Base-by-base conservation (phyloP, 2,329 filamentous ascomycete genomes). In the Beauveria sp. region DNA sequence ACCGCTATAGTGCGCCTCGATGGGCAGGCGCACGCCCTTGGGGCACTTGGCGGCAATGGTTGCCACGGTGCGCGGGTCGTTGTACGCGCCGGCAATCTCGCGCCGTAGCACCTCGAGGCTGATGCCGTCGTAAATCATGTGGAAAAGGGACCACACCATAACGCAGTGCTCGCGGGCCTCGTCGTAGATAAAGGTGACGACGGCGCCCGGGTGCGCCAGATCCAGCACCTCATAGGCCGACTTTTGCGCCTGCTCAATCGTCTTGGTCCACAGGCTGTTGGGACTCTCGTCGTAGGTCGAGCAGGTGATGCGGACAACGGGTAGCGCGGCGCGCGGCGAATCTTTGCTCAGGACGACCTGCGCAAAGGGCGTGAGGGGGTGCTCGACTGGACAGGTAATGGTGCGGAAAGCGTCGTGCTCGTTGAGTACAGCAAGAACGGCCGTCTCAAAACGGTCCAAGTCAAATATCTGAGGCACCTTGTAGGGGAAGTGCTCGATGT, bases 101-200 rank as follows among this genome's bases (percentile, higher is more conserved):
- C 58, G 58, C 10, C 58, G 58, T 42, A 63, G 51, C 24, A 58
- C 51, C 45, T 56, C 58, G 24, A 63, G 45, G n/a, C 34, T 54
- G 42, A 59, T 53, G 52, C 62, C 62, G 53, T 63, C 62, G 42
- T 63, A 63, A 55, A 73, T 67, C 64, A 71, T 72, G 60, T 73
- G 73, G 62, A 73, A 73, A 63, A 73, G 68, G 22, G 71, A 67
- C 1, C 73, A 60, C 1, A 72, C 69, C 66, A 70, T 72, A 3
- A 67, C 62, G 47, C 62, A 63, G 42, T 59, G 62, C 50, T 45
- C 46, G 12, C 53, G 51, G 5, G 26, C 22, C 10, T 57, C 51
- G 26, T 60, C 60, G 58, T 59, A 63, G 30, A 63, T 26, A 8
- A 54, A 63, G 7, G 62, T 52, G 22, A 61, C 42, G 22, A 61